phyloP scores from a whole-genome alignment of 78 protist species.

The Isochrysis galbana region DNA sequence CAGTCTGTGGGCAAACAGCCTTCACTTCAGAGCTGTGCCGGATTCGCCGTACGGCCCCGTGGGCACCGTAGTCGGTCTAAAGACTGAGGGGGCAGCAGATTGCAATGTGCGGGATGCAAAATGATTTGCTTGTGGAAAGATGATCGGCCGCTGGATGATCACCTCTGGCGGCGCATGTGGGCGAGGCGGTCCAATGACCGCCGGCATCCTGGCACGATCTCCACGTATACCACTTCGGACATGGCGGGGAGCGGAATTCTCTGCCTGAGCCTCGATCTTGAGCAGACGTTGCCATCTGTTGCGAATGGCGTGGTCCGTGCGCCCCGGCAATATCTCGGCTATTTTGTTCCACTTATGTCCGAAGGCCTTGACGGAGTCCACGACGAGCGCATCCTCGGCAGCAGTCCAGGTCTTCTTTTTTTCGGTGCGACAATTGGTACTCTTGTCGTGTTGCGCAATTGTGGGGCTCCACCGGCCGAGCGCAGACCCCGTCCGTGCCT shows the following conservation, averaged over 20 bases:
- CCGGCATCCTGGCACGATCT: background rate
- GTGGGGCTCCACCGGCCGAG: background rate
- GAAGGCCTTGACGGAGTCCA: background rate
- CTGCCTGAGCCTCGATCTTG: background rate
- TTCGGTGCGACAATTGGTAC: background rate
- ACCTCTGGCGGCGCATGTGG: no score
- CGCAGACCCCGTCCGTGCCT: background rate
- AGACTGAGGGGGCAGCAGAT: no score
- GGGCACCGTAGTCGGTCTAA: no score
- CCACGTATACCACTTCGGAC: background rate
- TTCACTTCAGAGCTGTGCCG: no score
- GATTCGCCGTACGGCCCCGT: no score
- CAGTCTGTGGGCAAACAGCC: no score
- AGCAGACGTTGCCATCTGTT: background rate
- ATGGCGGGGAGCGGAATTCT: background rate
- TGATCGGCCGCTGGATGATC: no score
- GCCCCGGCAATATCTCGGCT: background rate
- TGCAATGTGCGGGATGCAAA: no score
- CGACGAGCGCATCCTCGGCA: background rate
- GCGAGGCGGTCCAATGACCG: no score
- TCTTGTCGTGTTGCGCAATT: background rate
- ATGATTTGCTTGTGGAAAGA: no score
- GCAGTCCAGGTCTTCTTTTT: background rate
- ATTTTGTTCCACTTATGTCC: background rate
- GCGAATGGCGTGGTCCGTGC: constrained; percentile 18